Percentiles rank a stretch among this genome's conserved stretches.
Conservation (phyloP, 768 basidiomycete species). For the Pholiota conissans region DNA sequence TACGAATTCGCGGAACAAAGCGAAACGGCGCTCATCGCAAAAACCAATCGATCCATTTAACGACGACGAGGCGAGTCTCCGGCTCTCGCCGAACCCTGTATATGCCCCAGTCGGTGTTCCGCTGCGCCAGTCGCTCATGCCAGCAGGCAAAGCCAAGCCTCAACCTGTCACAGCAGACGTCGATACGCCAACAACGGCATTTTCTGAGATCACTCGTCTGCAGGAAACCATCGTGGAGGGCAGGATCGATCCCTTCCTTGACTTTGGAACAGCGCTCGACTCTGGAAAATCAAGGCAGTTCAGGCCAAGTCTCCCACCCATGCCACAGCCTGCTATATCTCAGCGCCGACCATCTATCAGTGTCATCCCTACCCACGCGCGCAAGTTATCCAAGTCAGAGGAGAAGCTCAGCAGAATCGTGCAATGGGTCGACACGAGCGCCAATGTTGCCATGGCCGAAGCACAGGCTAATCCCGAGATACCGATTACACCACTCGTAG, state of each 20-base stretch:
- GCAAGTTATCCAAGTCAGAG: slow-evolving; percentile 3
- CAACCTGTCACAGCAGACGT: slow-evolving; percentile 6
- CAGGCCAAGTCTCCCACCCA: slow-evolving; percentile 4
- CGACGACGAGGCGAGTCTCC: slow-evolving; percentile 1
- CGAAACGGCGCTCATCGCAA: not conserved
- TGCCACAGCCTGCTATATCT: not conserved
- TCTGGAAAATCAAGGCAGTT: slow-evolving; percentile 20
- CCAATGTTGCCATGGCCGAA: slow-evolving; percentile 10
- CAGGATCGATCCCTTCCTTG: slow-evolving; percentile 14
- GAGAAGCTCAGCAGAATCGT: slow-evolving; percentile 16
- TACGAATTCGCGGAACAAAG: not conserved
- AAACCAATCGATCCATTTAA: not conserved
- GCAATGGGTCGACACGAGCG: slow-evolving; percentile 20
- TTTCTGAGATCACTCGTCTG: slow-evolving; percentile 10
- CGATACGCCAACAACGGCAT: slow-evolving; percentile 14
- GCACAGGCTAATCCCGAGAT: slow-evolving; percentile 3
- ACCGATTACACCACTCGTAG: slow-evolving; percentile 1
- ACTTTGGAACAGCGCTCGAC: slow-evolving; percentile 16
- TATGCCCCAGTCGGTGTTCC: not conserved
- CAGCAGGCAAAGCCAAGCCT: not conserved
- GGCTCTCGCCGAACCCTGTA: not conserved
- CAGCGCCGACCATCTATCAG: not conserved
- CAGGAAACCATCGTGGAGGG: not conserved
- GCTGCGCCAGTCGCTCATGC: not conserved
- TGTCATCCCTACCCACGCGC: slow-evolving; percentile 5